A percentile compares a stretch with the other conserved stretches of the same genome.
Evolutionary conservation across 345 rosid genomes (phyloP).

Genomic region (Linum usitatissimum): DNA sequence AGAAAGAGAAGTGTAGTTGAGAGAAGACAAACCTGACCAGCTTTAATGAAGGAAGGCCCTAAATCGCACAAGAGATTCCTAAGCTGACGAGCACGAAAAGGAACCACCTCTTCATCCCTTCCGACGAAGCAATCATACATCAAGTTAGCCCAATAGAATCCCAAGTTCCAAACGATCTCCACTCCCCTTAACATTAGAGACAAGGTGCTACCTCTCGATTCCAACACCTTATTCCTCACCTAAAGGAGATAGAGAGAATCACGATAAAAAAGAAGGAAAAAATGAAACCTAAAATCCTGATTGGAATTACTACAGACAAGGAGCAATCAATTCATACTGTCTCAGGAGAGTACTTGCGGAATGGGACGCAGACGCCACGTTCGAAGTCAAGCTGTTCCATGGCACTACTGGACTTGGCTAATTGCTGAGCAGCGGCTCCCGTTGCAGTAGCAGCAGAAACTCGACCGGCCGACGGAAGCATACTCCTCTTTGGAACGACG

Average conservation of each 20-base stretch:
- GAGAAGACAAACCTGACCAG: constrained; percentile 61
- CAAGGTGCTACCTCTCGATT: constrained; percentile 52
- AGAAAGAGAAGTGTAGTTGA: too few species aligned
- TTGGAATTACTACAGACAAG: constrained; percentile 6
- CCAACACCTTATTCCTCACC: constrained; percentile 85
- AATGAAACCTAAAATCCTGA: not conserved
- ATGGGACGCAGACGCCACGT: constrained; percentile 93
- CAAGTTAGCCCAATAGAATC: constrained; percentile 79
- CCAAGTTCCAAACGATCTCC: constrained; percentile 89
- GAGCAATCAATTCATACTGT: constrained; percentile 38
- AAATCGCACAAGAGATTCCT: constrained; percentile 84
- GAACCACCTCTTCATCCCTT: constrained; percentile 85
- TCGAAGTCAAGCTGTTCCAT: constrained; percentile 88
- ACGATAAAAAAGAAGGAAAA: not conserved
- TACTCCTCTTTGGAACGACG: not conserved
- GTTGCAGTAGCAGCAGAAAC: constrained; percentile 1
- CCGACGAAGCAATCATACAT: constrained; percentile 77
- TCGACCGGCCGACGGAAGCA: not conserved
- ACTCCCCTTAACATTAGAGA: constrained; percentile 69
- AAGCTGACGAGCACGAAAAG: constrained; percentile 84
- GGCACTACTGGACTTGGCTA: constrained; percentile 43
- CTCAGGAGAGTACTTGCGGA: constrained; percentile 93
- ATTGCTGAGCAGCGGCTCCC: not conserved
- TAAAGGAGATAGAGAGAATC: constrained; percentile 14
- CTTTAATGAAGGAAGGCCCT: constrained; percentile 96